phyloP scores from a whole-genome alignment of 495 filamentous ascomycete species.

The Penicillium malachiteum region DNA sequence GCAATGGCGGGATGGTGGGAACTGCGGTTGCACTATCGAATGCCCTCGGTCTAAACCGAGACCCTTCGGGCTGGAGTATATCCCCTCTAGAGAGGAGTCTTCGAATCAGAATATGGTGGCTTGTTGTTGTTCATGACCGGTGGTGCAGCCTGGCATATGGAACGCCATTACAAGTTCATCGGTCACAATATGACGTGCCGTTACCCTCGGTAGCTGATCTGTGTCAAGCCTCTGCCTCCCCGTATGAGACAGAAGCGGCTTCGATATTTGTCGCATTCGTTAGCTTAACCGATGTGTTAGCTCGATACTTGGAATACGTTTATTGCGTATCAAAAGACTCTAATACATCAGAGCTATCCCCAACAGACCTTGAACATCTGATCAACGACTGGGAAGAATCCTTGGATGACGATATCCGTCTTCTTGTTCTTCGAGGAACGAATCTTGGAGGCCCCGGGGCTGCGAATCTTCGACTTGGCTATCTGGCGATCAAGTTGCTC shows the following conservation, averaged over 20 bases:
- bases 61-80: slow-evolving; percentile 34
- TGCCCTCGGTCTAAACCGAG: slow-evolving; percentile 37
- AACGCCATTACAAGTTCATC: slow-evolving; percentile 31
- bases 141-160: slow-evolving; percentile 42
- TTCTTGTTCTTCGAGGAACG: slow-evolving; percentile 21
- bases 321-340: slow-evolving; percentile 24
- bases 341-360: slow-evolving; percentile 1
- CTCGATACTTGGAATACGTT: slow-evolving; percentile 34
- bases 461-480: slow-evolving; percentile 39
- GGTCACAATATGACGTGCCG: slow-evolving; percentile 41
- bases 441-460: slow-evolving; percentile 25
- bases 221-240: slow-evolving; percentile 4
- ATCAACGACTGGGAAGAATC: slow-evolving; percentile 28
- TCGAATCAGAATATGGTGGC: slow-evolving; percentile 39
- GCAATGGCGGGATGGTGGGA: slow-evolving; percentile 34
- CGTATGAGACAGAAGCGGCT: slow-evolving; percentile 16
- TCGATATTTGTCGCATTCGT: slow-evolving; percentile 38
- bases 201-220: slow-evolving; percentile 21
- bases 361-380: slow-evolving; percentile 18
- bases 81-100: slow-evolving; percentile 31
- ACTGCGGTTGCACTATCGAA: slow-evolving; percentile 34
- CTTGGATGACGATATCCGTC: slow-evolving; percentile 22
- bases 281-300: slow-evolving; percentile 39
- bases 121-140: slow-evolving; percentile 39
- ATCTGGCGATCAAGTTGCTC: slow-evolving; percentile 35